Conservation (phyloP, 2,329 filamentous ascomycete genomes). For the Diaporthe eres region DNA sequence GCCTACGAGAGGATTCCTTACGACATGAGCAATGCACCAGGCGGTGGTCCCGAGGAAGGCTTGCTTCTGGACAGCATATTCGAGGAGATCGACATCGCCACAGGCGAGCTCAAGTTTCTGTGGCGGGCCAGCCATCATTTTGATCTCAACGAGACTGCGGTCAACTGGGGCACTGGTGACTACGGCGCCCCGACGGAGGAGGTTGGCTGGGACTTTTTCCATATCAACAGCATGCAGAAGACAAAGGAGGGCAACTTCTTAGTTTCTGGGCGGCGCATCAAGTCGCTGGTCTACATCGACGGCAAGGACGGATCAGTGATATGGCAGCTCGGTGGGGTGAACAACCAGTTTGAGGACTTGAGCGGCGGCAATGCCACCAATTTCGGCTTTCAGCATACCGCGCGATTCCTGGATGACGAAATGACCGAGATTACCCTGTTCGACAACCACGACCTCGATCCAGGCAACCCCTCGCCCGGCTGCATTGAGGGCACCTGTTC, state of each 20-base stretch:
- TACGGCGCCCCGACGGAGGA: conserved; percentile 41
- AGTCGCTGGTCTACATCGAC: conserved; percentile 54
- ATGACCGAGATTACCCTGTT: conserved; percentile 60
- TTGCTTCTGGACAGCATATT: conserved; percentile 54
- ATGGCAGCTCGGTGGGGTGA: conserved; percentile 67
- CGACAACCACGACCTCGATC: conserved; percentile 59
- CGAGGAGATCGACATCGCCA: conserved; percentile 65
- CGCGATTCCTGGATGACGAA: conserved; percentile 51
- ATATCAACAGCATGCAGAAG: conserved; percentile 70
- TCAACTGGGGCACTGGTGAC: conserved; percentile 37
- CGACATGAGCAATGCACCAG: conserved; percentile 46
- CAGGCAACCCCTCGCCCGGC: conserved; percentile 37
- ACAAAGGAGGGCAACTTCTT: conserved; percentile 65
- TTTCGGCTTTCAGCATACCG: conserved; percentile 66
- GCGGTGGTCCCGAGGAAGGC: conserved; percentile 45
- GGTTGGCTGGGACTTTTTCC: conserved; percentile 67
- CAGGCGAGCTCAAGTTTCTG: conserved; percentile 63
- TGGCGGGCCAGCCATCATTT: conserved; percentile 58
- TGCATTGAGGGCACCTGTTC: conserved; percentile 38
- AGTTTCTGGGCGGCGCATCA: conserved; percentile 62
- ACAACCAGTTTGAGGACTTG: conserved; percentile 59
- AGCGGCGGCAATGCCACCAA: conserved; percentile 52
- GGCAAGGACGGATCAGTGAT: conserved; percentile 61
- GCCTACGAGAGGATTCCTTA: conserved; percentile 50
- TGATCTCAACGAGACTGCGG: conserved; percentile 42